A percentile compares a stretch with the other conserved stretches of the same genome.
These are phyloP conservation scores for Coemansia aciculifera DNA, from an alignment of 192 early-diverging fungal genomes.

Conservation along the genomic window DNA sequence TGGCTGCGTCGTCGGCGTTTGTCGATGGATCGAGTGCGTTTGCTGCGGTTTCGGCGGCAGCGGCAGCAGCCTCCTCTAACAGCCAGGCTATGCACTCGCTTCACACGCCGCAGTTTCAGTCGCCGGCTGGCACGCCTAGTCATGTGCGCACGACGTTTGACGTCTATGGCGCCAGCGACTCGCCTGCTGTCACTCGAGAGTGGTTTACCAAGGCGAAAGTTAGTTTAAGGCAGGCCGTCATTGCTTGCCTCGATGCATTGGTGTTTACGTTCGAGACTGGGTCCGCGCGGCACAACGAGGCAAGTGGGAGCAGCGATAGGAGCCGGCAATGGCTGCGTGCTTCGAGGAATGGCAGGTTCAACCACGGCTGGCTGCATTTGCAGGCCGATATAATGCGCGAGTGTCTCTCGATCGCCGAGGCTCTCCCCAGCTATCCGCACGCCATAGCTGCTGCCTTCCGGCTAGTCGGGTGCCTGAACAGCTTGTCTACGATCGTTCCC, in stretches of 20 bases:
- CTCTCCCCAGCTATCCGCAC: constrained; percentile 46
- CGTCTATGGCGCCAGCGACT: neutral
- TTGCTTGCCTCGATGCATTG: constrained; percentile 40
- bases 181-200: constrained; percentile 11
- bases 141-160: constrained; percentile 15
- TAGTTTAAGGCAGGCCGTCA: constrained; percentile 19
- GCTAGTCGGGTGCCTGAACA: constrained; percentile 37
- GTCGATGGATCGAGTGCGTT: constrained; percentile 45
- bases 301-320: neutral
- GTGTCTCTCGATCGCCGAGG: constrained; percentile 46
- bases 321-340: neutral
- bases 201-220: constrained; percentile 24
- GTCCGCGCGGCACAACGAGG: neutral
- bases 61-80: constrained; percentile 20
- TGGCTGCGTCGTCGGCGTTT: constrained; percentile 34
- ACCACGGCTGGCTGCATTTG: constrained; percentile 32
- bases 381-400: constrained; percentile 46
- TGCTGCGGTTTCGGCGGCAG: constrained; percentile 43
- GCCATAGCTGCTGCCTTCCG: constrained; percentile 37
- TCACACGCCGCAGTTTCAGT: neutral
- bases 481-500: constrained; percentile 14
- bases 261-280: constrained; percentile 20
- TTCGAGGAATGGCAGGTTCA: neutral
- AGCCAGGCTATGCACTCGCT: constrained; percentile 11
- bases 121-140: constrained; percentile 7